Evolutionary conservation across 352 stramenopile species (phyloP), one percentile per base, ranked within the genome.

Genomic region (Pythium dissimile): DNA sequence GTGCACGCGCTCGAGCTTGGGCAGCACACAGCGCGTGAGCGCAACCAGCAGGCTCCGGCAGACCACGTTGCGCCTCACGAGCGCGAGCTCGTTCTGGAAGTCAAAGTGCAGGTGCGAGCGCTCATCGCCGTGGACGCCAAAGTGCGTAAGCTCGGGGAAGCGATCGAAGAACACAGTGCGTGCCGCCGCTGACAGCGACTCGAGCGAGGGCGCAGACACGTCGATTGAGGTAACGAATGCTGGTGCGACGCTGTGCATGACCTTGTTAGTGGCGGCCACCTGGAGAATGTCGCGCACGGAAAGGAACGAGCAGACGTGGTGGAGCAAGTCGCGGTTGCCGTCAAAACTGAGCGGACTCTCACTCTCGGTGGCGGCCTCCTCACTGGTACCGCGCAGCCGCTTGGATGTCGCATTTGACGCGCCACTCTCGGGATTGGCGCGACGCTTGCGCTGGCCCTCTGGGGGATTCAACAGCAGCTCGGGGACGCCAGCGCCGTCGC

Each of bases 301-400:
- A 21, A 75, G 62, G 42, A 75, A 75, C 15, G 58, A 59, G 18
- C 57, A 66, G 6, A 75, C 31, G 13, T 60, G 48, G 1, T 45
- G 58, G 2, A 71, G 41, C 20, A 70, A 45, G 31, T 69, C 67
- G 20, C 53, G 23, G 44, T 71, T 68, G 20, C 62, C 66, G 28
- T 46, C 12, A 31, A 73, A 57, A 44, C 66, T 54, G 18, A 71
- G 18, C 2, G 18, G 23, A 13, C 53, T 67, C 41, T 67, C 28
- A 13, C 53, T 67, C 41, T 67, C 58, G 5, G 18, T 7, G 4
- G 11, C 18, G 6, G 20, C 39, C 3, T 11, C 32, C 31, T 38
- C 11, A 23, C 4, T 2, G 20, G 8, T 16, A 12, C n/a, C 37
- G 18, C 56, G 46, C 3, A 30, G 13, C 6, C 46, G 46, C 46